These are phyloP conservation scores for Pilobolus umbonatus DNA, from an alignment of 192 early-diverging fungal genomes.

Conservation along the genomic window DNA sequence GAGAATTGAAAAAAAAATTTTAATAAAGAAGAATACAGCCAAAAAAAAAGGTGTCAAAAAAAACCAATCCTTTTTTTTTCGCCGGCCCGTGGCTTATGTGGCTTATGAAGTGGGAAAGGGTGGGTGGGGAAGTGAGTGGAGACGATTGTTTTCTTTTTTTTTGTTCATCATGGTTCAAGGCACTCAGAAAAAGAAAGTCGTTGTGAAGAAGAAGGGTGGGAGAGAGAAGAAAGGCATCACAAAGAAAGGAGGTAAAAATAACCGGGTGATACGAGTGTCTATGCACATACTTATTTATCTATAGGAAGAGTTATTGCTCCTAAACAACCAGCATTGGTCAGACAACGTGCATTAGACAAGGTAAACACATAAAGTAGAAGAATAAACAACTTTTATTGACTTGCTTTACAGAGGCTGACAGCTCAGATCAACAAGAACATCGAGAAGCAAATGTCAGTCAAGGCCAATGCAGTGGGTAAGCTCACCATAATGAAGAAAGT, in stretches of 20 bases:
- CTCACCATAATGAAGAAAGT: constrained; percentile 72
- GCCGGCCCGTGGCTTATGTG: constrained; percentile 13
- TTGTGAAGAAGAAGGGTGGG: constrained; percentile 7
- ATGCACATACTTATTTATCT: not conserved
- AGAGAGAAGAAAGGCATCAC: constrained; percentile 20
- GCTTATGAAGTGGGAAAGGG: too few relatives aligned
- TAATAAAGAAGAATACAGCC: not conserved
- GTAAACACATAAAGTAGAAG: constrained; percentile 6
- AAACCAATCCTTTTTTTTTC: too few relatives aligned
- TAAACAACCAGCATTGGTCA: constrained; percentile 29
- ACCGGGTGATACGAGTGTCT: not conserved
- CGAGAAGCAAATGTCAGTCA: constrained; percentile 62
- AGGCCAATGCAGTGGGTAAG: constrained; percentile 70
- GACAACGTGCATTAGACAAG: constrained; percentile 24
- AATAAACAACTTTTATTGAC: not conserved
- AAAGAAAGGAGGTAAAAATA: constrained; percentile 23
- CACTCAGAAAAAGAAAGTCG: not conserved
- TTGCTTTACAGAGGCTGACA: constrained; percentile 40
- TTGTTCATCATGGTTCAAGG: constrained; percentile 17
- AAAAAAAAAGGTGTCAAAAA: constrained; percentile 3
- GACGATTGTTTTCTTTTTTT: not conserved
- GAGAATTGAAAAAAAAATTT: too few relatives aligned
- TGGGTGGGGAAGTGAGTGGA: not conserved
- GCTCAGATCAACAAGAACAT: constrained; percentile 52
- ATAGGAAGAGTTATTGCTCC: constrained; percentile 34